Evolutionary conservation across 768 basidiomycete genomes (phyloP).

Genomic region (Solioccasus polychromus): DNA sequence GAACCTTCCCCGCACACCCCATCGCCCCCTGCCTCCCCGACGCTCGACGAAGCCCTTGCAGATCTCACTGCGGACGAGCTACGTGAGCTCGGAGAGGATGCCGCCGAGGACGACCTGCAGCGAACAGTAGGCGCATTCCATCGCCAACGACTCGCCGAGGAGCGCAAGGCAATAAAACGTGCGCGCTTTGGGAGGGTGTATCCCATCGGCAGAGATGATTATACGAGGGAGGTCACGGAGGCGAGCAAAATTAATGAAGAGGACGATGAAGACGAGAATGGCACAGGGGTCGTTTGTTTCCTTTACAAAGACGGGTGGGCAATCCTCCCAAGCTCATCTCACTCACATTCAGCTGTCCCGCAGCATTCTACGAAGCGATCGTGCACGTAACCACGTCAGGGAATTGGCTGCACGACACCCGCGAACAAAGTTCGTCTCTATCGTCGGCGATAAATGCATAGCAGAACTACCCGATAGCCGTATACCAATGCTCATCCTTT

Average conservation of each 20-base stretch:
- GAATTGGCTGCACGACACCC: slow-evolving; percentile 80
- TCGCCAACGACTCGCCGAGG: slow-evolving; percentile 61
- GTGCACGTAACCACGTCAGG: slow-evolving; percentile 65
- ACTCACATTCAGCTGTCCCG: not conserved
- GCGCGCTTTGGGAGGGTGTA: slow-evolving; percentile 81
- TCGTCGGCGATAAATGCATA: slow-evolving; percentile 93
- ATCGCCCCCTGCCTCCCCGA: slow-evolving; percentile 78
- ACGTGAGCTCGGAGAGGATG: slow-evolving; percentile 67
- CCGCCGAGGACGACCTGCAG: slow-evolving; percentile 71
- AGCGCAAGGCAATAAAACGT: slow-evolving; percentile 52
- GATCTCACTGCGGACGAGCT: slow-evolving; percentile 64
- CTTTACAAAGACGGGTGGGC: slow-evolving; percentile 93
- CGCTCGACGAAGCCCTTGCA: slow-evolving; percentile 63
- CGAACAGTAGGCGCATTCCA: slow-evolving; percentile 67
- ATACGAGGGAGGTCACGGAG: slow-evolving; percentile 93
- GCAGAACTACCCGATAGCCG: slow-evolving; percentile 91
- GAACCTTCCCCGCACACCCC: slow-evolving; percentile 67
- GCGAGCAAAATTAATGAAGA: slow-evolving; percentile 72
- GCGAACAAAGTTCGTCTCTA: slow-evolving; percentile 93
- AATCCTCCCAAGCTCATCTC: not conserved
- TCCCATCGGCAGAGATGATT: slow-evolving; percentile 90
- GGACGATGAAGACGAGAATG: slow-evolving; percentile 62
- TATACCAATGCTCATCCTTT: slow-evolving; percentile 88
- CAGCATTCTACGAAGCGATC: slow-evolving; percentile 80
- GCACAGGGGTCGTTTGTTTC: slow-evolving; percentile 92